Evolutionary conservation across 441 rosid genomes (phyloP).

Genomic region (Macaranga tanarius): DNA sequence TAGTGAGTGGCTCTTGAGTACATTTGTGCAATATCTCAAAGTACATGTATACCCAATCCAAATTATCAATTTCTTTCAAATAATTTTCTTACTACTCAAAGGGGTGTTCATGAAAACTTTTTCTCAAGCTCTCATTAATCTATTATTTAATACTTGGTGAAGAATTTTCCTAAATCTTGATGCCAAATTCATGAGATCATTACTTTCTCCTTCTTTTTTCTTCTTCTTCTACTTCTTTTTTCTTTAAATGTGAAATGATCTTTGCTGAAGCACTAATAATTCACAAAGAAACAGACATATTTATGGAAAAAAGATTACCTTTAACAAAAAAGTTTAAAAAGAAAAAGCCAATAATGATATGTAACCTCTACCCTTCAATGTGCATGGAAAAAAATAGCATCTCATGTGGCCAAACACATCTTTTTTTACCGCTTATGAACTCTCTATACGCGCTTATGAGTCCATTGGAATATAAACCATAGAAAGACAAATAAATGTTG

Average conservation of each 20-base stretch:
- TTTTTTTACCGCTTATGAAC: neutral
- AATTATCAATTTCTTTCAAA: slow-evolving; percentile 1
- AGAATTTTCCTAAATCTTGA: neutral
- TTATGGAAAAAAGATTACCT: slow-evolving; percentile 18
- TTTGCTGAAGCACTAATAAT: slow-evolving; percentile 13
- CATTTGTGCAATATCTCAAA: slow-evolving; percentile 2
- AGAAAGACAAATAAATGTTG: neutral
- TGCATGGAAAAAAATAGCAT: slow-evolving; percentile 36
- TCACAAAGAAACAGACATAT: slow-evolving; percentile 31
- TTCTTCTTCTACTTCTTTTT: too few relatives aligned
- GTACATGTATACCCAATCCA: slow-evolving; percentile 4
- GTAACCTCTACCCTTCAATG: slow-evolving; percentile 17
- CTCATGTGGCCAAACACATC: slow-evolving; percentile 21
- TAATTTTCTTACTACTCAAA: neutral
- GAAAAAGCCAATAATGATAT: slow-evolving; percentile 39
- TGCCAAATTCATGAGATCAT: neutral
- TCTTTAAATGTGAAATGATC: neutral
- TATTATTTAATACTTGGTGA: slow-evolving; percentile 1
- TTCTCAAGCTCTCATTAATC: slow-evolving; percentile 9
- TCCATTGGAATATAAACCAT: neutral
- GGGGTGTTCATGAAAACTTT: neutral
- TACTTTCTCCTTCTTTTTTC: neutral
- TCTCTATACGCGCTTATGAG: slow-evolving; percentile 1
- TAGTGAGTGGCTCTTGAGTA: neutral
- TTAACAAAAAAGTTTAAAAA: slow-evolving; percentile 26